Evolutionary conservation across 768 basidiomycete species (phyloP).

Genomic region (Termitomyces eurrhizus): DNA sequence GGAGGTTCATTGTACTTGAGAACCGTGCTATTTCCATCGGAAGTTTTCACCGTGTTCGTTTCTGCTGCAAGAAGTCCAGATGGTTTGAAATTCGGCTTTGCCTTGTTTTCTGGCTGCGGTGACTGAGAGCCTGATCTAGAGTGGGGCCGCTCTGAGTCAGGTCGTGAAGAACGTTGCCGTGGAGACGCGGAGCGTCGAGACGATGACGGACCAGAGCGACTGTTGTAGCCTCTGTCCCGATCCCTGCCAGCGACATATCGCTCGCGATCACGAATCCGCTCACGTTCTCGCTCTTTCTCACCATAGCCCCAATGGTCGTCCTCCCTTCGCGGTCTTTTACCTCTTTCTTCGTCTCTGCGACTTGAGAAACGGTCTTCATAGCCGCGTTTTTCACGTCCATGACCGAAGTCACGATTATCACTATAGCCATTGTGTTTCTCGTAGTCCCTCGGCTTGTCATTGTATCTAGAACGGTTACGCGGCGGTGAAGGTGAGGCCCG

Average conservation of each 20-base stretch:
- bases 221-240: constrained; percentile 21
- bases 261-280: constrained; percentile 41
- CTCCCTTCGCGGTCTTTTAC: constrained; percentile 11
- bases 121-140: constrained; percentile 40
- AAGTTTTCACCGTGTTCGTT: constrained; percentile 82
- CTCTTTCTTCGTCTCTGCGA: constrained; percentile 7
- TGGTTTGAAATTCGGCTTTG: constrained; percentile 85
- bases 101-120: constrained; percentile 48
- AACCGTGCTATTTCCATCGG: constrained; percentile 75
- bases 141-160: constrained; percentile 29
- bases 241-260: constrained; percentile 30
- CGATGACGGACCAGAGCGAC: constrained; percentile 24
- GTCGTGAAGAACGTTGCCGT: constrained; percentile 36
- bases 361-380: constrained; percentile 10
- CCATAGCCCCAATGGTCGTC: constrained; percentile 17
- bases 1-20: constrained; percentile 99
- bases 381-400: constrained; percentile 11
- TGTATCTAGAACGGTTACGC: constrained; percentile 17
- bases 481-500: constrained; percentile 16
- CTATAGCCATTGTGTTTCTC: neutral
- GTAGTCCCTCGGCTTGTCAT: constrained; percentile 8
- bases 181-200: constrained; percentile 63
- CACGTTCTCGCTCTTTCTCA: constrained; percentile 34
- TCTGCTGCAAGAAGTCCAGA: constrained; percentile 94
- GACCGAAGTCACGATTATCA: constrained; percentile 13